These are phyloP conservation scores for Globisporangium irregulare DNA, from an alignment of 352 stramenopile species.

Conservation along the genomic window DNA sequence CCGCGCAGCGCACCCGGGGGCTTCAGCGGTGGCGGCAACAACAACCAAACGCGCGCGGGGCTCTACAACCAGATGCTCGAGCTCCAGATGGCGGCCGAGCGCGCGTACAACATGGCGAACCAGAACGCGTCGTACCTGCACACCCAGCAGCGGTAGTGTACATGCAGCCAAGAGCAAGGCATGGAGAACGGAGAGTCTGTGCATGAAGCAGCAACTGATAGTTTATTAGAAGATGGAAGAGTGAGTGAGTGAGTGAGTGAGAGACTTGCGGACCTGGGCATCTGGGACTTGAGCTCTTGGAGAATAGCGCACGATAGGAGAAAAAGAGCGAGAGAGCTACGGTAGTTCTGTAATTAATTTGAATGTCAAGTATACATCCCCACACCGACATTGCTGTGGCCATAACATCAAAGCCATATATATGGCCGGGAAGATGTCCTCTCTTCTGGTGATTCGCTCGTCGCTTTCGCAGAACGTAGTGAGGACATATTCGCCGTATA, in stretches of 20 bases:
- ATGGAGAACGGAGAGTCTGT: neutral
- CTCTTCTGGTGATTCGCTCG: neutral
- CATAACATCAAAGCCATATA: no score
- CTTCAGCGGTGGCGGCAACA: constrained; percentile 10
- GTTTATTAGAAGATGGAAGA: neutral
- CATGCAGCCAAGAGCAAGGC: neutral
- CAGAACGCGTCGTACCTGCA: constrained; percentile 68
- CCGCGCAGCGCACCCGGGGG: neutral
- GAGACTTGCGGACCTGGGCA: neutral
- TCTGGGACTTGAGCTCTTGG: neutral
- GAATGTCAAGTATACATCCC: neutral
- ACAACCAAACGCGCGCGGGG: constrained; percentile 29
- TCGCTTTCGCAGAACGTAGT: neutral
- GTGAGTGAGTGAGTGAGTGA: neutral
- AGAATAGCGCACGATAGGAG: neutral
- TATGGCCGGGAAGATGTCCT: neutral
- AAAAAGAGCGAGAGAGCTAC: neutral
- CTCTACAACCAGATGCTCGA: constrained; percentile 82
- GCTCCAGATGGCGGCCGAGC: constrained; percentile 64
- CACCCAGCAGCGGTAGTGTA: constrained; percentile 15
- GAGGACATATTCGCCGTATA: neutral
- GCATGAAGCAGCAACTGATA: neutral
- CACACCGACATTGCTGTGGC: neutral
- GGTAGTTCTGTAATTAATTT: neutral
- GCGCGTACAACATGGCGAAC: constrained; percentile 67